Percentiles rank a stretch among this genome's conserved stretches.
phyloP scores from a whole-genome alignment of 2,329 filamentous ascomycete species.

The Pyricularia pennisetigena region DNA sequence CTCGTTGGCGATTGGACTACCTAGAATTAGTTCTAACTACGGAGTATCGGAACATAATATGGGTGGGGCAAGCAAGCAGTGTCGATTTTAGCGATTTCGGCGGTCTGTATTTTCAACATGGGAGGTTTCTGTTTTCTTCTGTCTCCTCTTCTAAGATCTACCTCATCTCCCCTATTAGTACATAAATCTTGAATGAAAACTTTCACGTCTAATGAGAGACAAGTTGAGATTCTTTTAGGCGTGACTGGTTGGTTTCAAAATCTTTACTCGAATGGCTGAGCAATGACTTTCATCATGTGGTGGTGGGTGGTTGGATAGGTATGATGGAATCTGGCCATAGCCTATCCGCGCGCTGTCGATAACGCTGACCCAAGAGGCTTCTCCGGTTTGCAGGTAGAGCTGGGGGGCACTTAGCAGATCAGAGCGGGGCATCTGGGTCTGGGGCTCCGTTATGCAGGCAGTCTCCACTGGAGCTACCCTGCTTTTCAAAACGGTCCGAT shows the following conservation, averaged over 20 bases:
- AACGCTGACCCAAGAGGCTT: neutral
- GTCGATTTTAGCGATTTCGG: neutral
- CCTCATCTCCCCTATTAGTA: no score
- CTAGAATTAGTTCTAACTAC: no score
- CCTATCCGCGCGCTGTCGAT: neutral
- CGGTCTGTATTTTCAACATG: neutral
- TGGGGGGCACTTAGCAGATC: neutral
- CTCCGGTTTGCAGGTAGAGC: neutral
- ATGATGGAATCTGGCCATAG: neutral
- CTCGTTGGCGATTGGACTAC: neutral
- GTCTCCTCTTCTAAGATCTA: neutral
- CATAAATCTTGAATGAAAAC: no score
- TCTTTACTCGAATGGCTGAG: neutral
- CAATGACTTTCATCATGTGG: neutral
- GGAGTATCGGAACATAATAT: neutral
- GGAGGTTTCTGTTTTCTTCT: neutral
- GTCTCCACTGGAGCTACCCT: neutral
- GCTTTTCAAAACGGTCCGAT: neutral
- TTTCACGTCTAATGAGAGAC: neutral
- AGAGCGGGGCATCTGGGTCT: slow-evolving; percentile 1
- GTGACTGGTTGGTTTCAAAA: neutral
- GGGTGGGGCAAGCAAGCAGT: neutral
- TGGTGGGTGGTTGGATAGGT: neutral
- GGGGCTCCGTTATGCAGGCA: neutral
- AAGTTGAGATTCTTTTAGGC: neutral